phyloP scores from a whole-genome alignment of 2,329 filamentous ascomycete species.

The Penicillium olsonii region DNA sequence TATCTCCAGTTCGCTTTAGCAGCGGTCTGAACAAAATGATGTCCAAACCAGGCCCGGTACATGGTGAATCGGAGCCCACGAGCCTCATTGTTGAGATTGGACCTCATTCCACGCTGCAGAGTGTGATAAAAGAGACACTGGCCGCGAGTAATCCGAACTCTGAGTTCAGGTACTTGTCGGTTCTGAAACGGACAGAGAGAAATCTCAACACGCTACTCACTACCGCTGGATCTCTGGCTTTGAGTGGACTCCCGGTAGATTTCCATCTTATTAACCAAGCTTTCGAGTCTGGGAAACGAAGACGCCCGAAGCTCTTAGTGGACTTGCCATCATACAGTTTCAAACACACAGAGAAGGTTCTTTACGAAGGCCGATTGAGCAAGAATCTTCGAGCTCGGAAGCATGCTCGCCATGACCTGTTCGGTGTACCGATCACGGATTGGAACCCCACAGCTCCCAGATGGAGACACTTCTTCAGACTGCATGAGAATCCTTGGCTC shows the following conservation, averaged over 20 bases:
- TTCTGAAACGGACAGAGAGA: slow-evolving; percentile 27
- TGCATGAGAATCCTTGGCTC: slow-evolving; percentile 35
- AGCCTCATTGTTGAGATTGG: slow-evolving; percentile 34
- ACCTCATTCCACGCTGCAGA: slow-evolving; percentile 32
- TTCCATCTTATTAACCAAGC: slow-evolving; percentile 28
- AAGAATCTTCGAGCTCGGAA: slow-evolving; percentile 28
- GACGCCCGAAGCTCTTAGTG: slow-evolving; percentile 18
- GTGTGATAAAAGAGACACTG: slow-evolving; percentile 31
- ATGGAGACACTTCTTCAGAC: slow-evolving; percentile 33
- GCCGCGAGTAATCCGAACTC: slow-evolving; percentile 1
- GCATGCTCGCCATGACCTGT: slow-evolving; percentile 31
- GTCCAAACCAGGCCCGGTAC: neutral
- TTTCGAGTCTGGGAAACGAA: neutral
- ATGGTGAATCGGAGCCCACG: neutral
- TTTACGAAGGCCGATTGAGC: slow-evolving; percentile 31
- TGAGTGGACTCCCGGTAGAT: slow-evolving; percentile 23
- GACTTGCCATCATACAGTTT: slow-evolving; percentile 32
- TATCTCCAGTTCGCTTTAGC: slow-evolving; percentile 32
- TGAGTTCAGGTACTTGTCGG: slow-evolving; percentile 23
- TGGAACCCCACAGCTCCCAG: slow-evolving; percentile 28
- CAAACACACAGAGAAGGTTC: slow-evolving; percentile 26
- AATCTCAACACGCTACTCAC: slow-evolving; percentile 20
- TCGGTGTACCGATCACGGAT: slow-evolving; percentile 32
- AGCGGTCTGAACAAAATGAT: slow-evolving; percentile 21
- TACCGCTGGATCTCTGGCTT: slow-evolving; percentile 22